A percentile compares a stretch with the other conserved stretches of the same genome.
phyloP scores from a whole-genome alignment of 129 eudicot genomes.

The Saposhnikovia divaricata region DNA sequence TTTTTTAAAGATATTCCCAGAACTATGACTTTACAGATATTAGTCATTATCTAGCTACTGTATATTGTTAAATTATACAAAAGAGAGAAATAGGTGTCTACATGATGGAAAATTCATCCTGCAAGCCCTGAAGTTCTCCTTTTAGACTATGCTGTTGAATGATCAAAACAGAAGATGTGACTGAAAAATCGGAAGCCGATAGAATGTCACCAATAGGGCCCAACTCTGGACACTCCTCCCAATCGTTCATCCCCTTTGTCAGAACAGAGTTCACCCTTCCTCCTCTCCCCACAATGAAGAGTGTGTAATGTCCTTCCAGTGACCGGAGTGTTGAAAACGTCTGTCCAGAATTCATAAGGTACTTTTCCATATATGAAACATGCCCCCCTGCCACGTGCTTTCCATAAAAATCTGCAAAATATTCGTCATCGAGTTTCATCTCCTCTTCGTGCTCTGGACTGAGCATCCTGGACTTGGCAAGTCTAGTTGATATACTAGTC shows the following conservation, averaged over 20 bases:
- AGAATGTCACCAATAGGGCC: conserved; percentile 95
- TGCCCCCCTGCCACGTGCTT: conserved; percentile 64
- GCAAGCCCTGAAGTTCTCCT: conserved; percentile 61
- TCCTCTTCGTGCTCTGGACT: conserved; percentile 66
- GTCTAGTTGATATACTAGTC: conserved; percentile 33
- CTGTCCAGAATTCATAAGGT: conserved; percentile 69
- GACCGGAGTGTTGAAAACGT: conserved; percentile 71
- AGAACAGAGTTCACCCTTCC: conserved; percentile 68
- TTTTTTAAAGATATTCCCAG: neutral
- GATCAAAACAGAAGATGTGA: conserved; percentile 65
- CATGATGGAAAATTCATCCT: conserved; percentile 72
- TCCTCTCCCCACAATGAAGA: conserved; percentile 80
- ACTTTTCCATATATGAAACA: conserved; percentile 79
- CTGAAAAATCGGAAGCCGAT: conserved; percentile 59
- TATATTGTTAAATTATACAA: neutral
- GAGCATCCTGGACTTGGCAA: conserved; percentile 36
- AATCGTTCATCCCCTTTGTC: conserved; percentile 91
- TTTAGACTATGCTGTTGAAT: conserved; percentile 75
- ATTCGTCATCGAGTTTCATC: conserved; percentile 79
- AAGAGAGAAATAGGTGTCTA: conserved; percentile 9
- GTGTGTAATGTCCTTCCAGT: conserved; percentile 62
- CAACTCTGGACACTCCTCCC: conserved; percentile 93
- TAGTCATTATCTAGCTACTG: neutral
- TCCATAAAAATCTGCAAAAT: conserved; percentile 78
- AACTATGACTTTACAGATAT: neutral